Evolutionary conservation across 108 stramenopile species (phyloP).

Genomic region (Conticribra guillardii): DNA sequence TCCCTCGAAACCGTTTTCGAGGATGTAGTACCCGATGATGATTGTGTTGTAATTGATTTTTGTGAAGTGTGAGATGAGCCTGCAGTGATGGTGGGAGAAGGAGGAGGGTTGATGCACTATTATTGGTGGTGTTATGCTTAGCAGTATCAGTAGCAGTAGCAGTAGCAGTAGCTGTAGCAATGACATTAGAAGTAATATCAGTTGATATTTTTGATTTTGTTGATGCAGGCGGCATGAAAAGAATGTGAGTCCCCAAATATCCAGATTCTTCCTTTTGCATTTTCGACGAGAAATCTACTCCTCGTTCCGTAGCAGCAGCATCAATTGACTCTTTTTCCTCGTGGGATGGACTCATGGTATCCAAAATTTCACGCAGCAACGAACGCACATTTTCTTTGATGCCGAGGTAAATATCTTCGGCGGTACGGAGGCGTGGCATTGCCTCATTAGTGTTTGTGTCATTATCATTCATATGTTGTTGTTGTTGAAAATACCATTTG

Average conservation of each 20-base stretch:
- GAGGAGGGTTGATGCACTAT: neutral
- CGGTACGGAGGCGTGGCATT: constrained; percentile 11
- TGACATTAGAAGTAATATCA: too few relatives aligned
- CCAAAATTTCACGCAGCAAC: constrained; percentile 14
- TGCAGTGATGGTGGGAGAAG: constrained; percentile 33
- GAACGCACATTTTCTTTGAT: constrained; percentile 25
- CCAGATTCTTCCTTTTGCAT: constrained; percentile 68
- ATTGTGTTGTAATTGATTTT: constrained; percentile 14
- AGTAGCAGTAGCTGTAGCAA: too few relatives aligned
- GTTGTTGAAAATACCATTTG: neutral
- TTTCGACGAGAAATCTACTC: neutral
- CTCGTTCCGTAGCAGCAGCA: neutral
- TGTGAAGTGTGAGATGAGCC: constrained; percentile 3
- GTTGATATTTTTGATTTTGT: neutral
- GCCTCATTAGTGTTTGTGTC: neutral
- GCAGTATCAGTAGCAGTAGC: too few relatives aligned
- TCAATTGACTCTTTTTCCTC: neutral
- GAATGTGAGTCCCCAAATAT: constrained; percentile 58
- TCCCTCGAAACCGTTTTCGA: constrained; percentile 54
- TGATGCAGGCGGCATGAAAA: constrained; percentile 42
- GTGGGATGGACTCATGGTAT: neutral
- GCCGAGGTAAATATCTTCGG: constrained; percentile 21
- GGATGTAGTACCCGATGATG: constrained; percentile 30
- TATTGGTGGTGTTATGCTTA: neutral
- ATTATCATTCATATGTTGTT: neutral